Percentiles rank a stretch among this genome's conserved stretches.
Conservation (phyloP, 495 filamentous ascomycete genomes). For the Pseudomonodictys pantanalensis region DNA sequence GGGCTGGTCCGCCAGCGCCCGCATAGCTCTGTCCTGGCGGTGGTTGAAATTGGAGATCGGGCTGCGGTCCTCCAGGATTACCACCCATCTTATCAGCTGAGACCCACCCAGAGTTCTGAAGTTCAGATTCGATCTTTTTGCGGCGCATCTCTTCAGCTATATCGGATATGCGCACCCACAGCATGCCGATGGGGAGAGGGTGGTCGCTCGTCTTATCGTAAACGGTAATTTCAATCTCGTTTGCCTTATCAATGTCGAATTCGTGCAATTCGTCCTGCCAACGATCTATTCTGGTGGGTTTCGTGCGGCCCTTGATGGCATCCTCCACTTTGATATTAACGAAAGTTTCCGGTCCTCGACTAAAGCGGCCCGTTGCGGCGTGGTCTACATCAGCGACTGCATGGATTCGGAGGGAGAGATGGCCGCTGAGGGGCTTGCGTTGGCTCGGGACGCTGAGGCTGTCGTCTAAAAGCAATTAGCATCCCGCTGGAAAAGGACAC, state of each 20-base stretch:
- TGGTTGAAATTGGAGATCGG: conserved; percentile 44
- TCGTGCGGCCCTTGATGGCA: conserved; percentile 82
- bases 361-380: conserved; percentile 79
- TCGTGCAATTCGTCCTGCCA: conserved; percentile 90
- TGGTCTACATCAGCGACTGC: conserved; percentile 95
- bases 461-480: conserved; percentile 63
- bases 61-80: conserved; percentile 39
- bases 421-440: conserved; percentile 88
- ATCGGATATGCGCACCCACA: conserved; percentile 96
- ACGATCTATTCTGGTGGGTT: conserved; percentile 75
- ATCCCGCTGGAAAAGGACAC: neutral
- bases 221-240: conserved; percentile 95
- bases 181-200: conserved; percentile 86
- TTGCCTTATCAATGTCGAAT: conserved; percentile 94
- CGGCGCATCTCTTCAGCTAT: conserved; percentile 96
- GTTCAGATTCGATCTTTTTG: conserved; percentile 94
- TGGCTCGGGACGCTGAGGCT: conserved; percentile 93
- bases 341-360: conserved; percentile 88
- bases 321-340: conserved; percentile 97
- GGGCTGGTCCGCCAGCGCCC: conserved; percentile 30
- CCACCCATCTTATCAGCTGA: conserved; percentile 90
- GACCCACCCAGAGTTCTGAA: conserved; percentile 89
- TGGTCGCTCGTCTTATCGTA: conserved; percentile 92
- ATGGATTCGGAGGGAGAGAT: conserved; percentile 78
- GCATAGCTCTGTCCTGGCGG: conserved; percentile 42